Evolutionary conservation across 495 filamentous ascomycete species (phyloP).

Genomic region (Cryomyces antarcticus): DNA sequence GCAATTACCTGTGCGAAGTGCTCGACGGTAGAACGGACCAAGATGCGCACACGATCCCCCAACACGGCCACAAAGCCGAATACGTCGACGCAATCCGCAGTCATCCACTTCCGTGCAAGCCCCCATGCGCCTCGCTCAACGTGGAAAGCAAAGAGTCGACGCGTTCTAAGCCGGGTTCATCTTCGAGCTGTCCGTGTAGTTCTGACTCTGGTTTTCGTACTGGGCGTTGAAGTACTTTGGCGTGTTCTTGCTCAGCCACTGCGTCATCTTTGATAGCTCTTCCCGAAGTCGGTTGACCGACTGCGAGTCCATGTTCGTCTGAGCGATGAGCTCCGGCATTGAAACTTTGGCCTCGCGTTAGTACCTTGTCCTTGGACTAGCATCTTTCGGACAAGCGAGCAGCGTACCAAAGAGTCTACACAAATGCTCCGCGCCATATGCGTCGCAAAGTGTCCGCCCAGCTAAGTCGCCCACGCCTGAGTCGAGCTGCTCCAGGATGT

Average conservation of each 20-base stretch:
- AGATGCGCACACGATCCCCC: no score
- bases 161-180: background rate
- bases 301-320: slow-evolving; percentile 92
- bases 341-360: slow-evolving; percentile 33
- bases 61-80: no score
- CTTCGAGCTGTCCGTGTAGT: slow-evolving; percentile 34
- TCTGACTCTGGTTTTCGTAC: slow-evolving; percentile 47
- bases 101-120: no score
- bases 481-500: slow-evolving; percentile 40
- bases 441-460: slow-evolving; percentile 45
- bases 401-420: slow-evolving; percentile 62
- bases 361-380: slow-evolving; percentile 3
- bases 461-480: slow-evolving; percentile 32
- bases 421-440: slow-evolving; percentile 89
- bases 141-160: no score
- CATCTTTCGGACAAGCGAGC: background rate
- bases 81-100: no score
- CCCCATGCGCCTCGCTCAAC: no score
- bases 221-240: slow-evolving; percentile 50
- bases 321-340: slow-evolving; percentile 81
- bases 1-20: no score
- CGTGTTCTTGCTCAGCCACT: slow-evolving; percentile 58
- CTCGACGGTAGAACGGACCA: no score
- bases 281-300: slow-evolving; percentile 71
- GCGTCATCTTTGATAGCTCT: slow-evolving; percentile 60